Conservation (phyloP, 441 rosid genomes). For the Arabidopsis hybrid region DNA sequence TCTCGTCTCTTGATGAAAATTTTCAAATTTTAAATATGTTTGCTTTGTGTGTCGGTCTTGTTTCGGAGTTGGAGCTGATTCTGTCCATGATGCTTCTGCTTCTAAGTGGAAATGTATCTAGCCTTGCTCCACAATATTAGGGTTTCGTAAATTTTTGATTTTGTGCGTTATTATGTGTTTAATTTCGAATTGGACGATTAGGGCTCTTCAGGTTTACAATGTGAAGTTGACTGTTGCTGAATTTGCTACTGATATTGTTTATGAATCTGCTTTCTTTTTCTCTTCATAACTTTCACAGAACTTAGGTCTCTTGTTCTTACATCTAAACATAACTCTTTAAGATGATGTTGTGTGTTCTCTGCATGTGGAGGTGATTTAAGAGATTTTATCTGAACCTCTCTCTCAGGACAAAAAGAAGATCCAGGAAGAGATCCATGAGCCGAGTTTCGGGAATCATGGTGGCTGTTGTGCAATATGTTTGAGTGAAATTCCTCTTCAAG, state of each 20-base stretch:
- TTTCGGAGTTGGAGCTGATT: conserved; percentile 15
- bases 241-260: background rate
- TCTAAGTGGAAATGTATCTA: background rate
- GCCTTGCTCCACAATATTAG: background rate
- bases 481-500: conserved; percentile 41
- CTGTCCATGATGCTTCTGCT: conserved; percentile 5
- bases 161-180: background rate
- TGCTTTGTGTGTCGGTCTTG: conserved; percentile 22
- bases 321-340: background rate
- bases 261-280: too few relatives aligned
- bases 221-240: background rate
- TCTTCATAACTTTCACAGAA: background rate
- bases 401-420: conserved; percentile 28
- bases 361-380: background rate
- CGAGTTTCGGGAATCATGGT: conserved; percentile 46
- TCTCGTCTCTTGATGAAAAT: too few relatives aligned
- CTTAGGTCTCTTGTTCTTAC: background rate
- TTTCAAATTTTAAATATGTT: background rate
- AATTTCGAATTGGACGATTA: background rate
- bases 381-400: background rate
- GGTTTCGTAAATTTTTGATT: conserved; percentile 20
- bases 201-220: background rate
- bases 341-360: background rate
- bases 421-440: conserved; percentile 11
- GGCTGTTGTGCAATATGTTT: conserved; percentile 46